phyloP scores from a whole-genome alignment of 441 rosid species.

The Daphne laureola region DNA sequence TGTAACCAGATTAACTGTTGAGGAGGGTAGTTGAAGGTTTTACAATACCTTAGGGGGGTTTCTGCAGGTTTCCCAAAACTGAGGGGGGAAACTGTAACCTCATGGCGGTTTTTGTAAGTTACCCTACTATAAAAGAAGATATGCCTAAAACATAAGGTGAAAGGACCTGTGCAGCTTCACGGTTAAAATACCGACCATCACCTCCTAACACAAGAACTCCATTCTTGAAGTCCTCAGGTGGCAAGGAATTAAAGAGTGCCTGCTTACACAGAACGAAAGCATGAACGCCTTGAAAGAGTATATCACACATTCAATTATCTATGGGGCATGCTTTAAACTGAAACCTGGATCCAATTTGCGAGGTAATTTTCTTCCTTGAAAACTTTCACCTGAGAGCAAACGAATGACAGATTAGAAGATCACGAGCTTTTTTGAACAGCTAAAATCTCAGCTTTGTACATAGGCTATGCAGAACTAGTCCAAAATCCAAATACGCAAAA shows the following conservation, averaged over 20 bases:
- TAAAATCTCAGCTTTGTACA: too few relatives aligned
- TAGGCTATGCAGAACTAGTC: too few relatives aligned
- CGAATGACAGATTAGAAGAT: not conserved
- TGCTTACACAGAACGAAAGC: slow-evolving; percentile 18
- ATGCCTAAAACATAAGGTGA: not conserved
- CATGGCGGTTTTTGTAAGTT: too few relatives aligned
- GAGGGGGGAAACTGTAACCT: too few relatives aligned
- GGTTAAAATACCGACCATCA: slow-evolving; percentile 84
- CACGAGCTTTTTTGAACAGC: too few relatives aligned
- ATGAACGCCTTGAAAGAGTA: not conserved
- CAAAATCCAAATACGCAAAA: too few relatives aligned
- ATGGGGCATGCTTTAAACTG: slow-evolving; percentile 2
- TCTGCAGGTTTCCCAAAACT: too few relatives aligned
- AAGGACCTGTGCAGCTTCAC: slow-evolving; percentile 78
- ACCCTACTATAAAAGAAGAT: not conserved
- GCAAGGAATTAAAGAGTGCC: slow-evolving; percentile 89
- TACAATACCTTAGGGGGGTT: too few relatives aligned
- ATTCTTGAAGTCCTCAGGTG: slow-evolving; percentile 66
- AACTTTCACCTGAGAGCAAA: slow-evolving; percentile 60
- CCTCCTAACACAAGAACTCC: slow-evolving; percentile 85
- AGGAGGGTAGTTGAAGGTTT: too few relatives aligned
- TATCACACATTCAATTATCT: not conserved
- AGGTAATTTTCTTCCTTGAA: slow-evolving; percentile 82
- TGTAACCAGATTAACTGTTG: too few relatives aligned
- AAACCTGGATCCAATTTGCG: slow-evolving; percentile 95